These are phyloP conservation scores for Parsonsia alboflavescens DNA, from an alignment of 257 asterid genomes.

Conservation along the genomic window DNA sequence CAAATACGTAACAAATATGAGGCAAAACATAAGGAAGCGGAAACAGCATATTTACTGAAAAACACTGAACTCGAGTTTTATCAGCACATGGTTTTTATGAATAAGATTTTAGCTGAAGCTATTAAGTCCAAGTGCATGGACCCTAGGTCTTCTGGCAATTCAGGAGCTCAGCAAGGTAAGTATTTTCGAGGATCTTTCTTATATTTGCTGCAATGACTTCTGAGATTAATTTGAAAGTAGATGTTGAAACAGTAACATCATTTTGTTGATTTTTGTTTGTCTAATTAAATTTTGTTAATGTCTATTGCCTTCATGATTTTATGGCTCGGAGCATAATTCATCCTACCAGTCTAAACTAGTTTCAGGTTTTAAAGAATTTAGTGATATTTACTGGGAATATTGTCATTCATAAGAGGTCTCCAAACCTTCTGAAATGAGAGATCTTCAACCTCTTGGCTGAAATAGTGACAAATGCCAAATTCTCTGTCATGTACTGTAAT, in stretches of 20 bases:
- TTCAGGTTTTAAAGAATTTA: background rate
- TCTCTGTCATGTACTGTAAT: background rate
- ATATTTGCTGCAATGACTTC: background rate
- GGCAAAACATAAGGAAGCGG: constrained; percentile 44
- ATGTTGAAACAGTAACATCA: background rate
- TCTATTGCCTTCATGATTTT: background rate
- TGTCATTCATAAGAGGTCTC: background rate
- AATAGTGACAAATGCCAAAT: background rate
- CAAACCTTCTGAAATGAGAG: background rate
- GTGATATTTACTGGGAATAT: background rate
- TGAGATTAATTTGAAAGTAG: background rate
- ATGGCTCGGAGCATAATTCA: background rate
- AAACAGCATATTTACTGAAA: constrained; percentile 30
- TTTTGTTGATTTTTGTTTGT: background rate
- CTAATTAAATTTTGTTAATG: background rate
- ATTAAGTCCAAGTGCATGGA: constrained; percentile 40
- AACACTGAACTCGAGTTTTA: constrained; percentile 34
- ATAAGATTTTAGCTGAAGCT: constrained; percentile 50
- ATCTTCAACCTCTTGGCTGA: background rate
- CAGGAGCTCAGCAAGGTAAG: constrained; percentile 54
- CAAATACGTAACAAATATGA: constrained; percentile 43
- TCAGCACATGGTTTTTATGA: constrained; percentile 35
- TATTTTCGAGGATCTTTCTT: constrained; percentile 11
- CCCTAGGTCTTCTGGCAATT: constrained; percentile 39
- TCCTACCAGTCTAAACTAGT: background rate